Base-by-base conservation (phyloP, 805 yeast genomes). In the Cyberlindnera xishuangbannaensis region DNA sequence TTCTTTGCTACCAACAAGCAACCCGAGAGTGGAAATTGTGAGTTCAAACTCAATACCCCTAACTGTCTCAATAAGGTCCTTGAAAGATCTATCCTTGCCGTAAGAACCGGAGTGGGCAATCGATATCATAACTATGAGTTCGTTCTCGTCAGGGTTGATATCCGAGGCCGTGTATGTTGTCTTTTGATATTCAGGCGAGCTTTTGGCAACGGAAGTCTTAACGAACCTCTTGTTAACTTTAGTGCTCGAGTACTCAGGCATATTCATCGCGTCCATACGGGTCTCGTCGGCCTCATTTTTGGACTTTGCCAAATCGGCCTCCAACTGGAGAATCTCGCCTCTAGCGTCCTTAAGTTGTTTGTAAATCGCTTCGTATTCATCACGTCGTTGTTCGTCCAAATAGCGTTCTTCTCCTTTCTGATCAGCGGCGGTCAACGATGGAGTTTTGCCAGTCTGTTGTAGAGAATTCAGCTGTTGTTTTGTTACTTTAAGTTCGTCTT, bases 61-160 rank as follows among this genome's bases (percentile, higher is more conserved):
- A 15, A 67, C 36, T 1, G 61, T 52, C 3, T 49, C 33, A 29
- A 66, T 45, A 27, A 63, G 61, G 34, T 63, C 64, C 2, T 33
- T 29, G 30, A 68, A 56, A 1, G 43, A 30, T 20, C 65, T 51
- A 4, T 41, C 55, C 4, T 38, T 39, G 1, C 74, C 73, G 33
- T 64, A 69, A 4, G 70, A 50, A 6, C 33, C 42, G 9, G 41
- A 40, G 33, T 45, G 44, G 1, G 58, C 63, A n/a, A 63, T 50
- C 0, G 41, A 25, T 12, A 37, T 28, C 17, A 46, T 21, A 0
- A 43, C 38, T 16, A 39, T 31, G 0, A 45, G 15, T 18, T 43
- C 45, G 18, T 41, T 46, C 1, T 12, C 10, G 3, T 27, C 34
- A 2, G 44, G 3, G 7, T 43, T 30, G 6, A 27, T 9, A 6